phyloP scores from a whole-genome alignment of 495 filamentous ascomycete species.

The Annulohypoxylon bovei region DNA sequence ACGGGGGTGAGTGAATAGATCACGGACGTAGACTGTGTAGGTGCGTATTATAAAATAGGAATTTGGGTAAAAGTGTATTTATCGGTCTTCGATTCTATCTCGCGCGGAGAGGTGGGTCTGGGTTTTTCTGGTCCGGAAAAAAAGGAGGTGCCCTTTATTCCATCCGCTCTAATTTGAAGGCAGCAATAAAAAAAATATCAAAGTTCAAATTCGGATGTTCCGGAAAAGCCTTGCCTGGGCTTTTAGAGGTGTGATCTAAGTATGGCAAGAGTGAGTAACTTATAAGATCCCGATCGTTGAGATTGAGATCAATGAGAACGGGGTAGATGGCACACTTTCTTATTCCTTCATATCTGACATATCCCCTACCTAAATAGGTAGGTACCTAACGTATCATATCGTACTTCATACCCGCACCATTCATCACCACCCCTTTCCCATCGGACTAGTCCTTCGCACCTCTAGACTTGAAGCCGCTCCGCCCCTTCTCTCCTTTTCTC shows the following conservation, averaged over 20 bases:
- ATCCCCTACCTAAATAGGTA: background rate
- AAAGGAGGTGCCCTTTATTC: background rate
- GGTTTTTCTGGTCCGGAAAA: background rate
- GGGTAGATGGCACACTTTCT: constrained; percentile 5
- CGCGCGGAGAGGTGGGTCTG: background rate
- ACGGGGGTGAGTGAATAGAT: constrained; percentile 54
- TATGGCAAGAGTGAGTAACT: background rate
- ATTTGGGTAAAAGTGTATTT: background rate
- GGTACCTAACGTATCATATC: background rate
- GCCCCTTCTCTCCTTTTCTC: background rate
- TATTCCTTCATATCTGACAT: background rate
- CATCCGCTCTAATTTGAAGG: background rate
- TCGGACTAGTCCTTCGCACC: background rate
- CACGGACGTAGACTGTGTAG: background rate
- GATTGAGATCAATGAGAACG: background rate
- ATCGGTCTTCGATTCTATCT: background rate
- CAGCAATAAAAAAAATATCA: constrained; percentile 8
- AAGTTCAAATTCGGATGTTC: constrained; percentile 8
- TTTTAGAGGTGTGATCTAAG: background rate
- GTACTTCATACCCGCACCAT: background rate
- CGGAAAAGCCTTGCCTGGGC: background rate
- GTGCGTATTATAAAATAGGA: background rate
- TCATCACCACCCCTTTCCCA: background rate
- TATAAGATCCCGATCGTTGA: background rate
- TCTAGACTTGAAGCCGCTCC: background rate